Evolutionary conservation across 2,329 filamentous ascomycete genomes (phyloP).

Genomic region (Hyphodiscus sp.): DNA sequence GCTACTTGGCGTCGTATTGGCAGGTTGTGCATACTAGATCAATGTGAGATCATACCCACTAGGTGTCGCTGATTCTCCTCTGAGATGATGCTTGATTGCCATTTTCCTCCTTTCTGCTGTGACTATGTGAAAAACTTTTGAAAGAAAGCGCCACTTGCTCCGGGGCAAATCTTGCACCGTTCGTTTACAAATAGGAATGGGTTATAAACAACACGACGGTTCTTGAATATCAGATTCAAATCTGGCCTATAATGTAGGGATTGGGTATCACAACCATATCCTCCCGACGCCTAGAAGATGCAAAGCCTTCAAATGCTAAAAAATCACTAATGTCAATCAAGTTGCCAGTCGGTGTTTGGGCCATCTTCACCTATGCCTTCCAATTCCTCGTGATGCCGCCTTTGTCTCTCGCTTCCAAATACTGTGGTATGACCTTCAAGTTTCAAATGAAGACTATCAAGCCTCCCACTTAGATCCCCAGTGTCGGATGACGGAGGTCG

Average conservation of each 20-base stretch:
- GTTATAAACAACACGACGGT: neutral
- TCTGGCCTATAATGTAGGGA: neutral
- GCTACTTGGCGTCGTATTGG: slow-evolving; percentile 27
- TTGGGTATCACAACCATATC: slow-evolving; percentile 12
- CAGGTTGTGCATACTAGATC: slow-evolving; percentile 45
- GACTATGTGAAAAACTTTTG: slow-evolving; percentile 11
- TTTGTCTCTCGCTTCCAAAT: slow-evolving; percentile 18
- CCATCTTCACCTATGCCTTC: slow-evolving; percentile 14
- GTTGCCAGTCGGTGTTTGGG: slow-evolving; percentile 24
- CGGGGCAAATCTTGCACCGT: neutral
- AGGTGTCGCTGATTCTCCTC: slow-evolving; percentile 84
- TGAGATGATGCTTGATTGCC: slow-evolving; percentile 91
- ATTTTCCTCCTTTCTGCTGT: slow-evolving; percentile 37
- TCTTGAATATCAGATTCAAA: neutral
- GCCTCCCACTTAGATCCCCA: slow-evolving; percentile 26
- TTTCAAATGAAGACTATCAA: slow-evolving; percentile 27
- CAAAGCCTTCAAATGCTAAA: slow-evolving; percentile 3
- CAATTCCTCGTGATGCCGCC: slow-evolving; percentile 11
- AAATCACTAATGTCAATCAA: slow-evolving; percentile 8
- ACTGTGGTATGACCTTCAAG: slow-evolving; percentile 27
- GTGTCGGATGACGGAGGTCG: slow-evolving; percentile 34
- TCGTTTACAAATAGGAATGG: neutral
- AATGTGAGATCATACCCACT: slow-evolving; percentile 51
- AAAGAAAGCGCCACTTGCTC: neutral
- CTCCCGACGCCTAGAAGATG: slow-evolving; percentile 5